phyloP scores from a whole-genome alignment of 192 early-diverging fungal species.

The Thamnidium elegans region DNA sequence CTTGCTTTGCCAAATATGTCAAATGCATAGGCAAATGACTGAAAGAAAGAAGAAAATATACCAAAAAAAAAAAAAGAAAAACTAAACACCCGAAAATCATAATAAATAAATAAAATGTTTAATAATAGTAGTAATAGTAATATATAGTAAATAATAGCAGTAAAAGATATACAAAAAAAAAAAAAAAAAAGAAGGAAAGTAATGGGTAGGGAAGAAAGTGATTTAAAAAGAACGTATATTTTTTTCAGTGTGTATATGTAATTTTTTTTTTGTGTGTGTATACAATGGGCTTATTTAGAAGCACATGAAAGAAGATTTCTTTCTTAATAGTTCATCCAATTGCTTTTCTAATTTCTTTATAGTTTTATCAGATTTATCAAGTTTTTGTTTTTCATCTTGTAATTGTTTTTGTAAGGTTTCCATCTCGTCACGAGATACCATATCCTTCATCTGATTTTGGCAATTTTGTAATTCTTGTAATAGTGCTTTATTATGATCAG shows the following conservation, averaged over 20 bases:
- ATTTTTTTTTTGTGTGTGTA: too few relatives aligned
- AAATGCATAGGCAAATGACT: too few relatives aligned
- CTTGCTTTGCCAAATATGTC: too few relatives aligned
- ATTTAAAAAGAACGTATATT: too few relatives aligned
- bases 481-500: neutral
- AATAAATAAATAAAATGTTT: conserved; percentile 5
- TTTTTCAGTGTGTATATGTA: too few relatives aligned
- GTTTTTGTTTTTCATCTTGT: conserved; percentile 6
- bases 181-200: neutral
- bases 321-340: conserved; percentile 48
- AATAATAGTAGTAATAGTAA: conserved; percentile 4
- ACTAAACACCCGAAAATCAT: too few relatives aligned
- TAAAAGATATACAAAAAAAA: neutral
- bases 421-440: too few relatives aligned
- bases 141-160: neutral
- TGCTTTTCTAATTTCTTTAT: conserved; percentile 39
- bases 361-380: conserved; percentile 27
- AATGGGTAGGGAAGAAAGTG: neutral
- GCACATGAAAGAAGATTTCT: conserved; percentile 52
- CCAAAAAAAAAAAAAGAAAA: too few relatives aligned
- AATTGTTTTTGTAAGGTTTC: neutral
- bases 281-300: conserved; percentile 30
- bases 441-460: conserved; percentile 6
- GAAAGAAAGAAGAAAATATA: too few relatives aligned
- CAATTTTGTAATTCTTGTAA: neutral